Conservation (phyloP, 2,329 filamentous ascomycete genomes). For the Neopestalotiopsis sp. region DNA sequence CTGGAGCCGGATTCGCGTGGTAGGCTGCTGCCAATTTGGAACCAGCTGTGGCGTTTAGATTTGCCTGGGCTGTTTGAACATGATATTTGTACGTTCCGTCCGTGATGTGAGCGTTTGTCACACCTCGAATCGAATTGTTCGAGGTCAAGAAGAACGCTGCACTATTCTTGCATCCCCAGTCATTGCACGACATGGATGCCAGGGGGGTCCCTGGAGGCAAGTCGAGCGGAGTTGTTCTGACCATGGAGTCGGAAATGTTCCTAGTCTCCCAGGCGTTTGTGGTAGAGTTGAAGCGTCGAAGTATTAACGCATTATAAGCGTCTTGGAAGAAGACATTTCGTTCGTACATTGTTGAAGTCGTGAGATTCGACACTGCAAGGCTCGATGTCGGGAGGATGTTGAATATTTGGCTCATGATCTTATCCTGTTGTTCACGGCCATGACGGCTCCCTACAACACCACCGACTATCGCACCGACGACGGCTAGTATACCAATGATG, state of each 20-base stretch:
- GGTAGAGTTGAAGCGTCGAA: slow-evolving; percentile 1
- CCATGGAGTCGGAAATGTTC: neutral
- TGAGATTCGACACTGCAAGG: neutral
- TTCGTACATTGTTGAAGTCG: neutral
- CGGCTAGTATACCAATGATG: neutral
- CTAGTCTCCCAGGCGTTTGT: neutral
- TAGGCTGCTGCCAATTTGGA: neutral
- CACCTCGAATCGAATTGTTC: neutral
- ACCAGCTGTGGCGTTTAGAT: neutral
- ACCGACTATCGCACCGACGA: neutral
- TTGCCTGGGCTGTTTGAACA: neutral
- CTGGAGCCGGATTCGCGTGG: neutral
- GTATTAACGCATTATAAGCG: neutral
- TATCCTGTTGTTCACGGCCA: neutral
- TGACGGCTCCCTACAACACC: neutral
- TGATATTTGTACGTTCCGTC: neutral
- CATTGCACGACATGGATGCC: neutral
- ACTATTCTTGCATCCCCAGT: slow-evolving; percentile 4
- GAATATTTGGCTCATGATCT: neutral
- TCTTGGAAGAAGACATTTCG: slow-evolving; percentile 1
- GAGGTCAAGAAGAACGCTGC: neutral
- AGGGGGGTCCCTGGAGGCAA: neutral
- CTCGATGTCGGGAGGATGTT: neutral
- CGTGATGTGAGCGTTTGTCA: neutral
- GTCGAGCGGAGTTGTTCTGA: slow-evolving; percentile 3